Evolutionary conservation across 805 yeast genomes (phyloP), one percentile per base, ranked within the genome.

Genomic region (Saturnispora hagleri): DNA sequence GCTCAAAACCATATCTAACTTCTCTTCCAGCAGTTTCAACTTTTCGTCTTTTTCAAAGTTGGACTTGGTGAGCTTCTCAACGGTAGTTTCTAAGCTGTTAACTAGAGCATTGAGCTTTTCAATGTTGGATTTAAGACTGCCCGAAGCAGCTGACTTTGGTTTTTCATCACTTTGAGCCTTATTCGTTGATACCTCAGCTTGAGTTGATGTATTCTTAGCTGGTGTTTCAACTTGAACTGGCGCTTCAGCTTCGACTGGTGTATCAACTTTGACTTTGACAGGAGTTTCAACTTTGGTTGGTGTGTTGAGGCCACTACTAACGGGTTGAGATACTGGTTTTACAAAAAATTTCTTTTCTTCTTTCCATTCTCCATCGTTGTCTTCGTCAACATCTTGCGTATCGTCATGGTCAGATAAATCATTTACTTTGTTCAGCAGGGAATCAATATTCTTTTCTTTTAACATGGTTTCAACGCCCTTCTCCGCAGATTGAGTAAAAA

Each of bases 61-160:
- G 4, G 82, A 71, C 17, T 72, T 70, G 8, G 74, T 70, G 53
- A 86, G 70, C 51, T 67, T 73, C 10, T 71, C 60, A 44, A 86
- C 76, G 43, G 81, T 78, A 0, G 68, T 51, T 62, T 86, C 89
- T 46, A 86, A 72, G 28, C 73, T 70, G 3, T 71, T 69, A 20
- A 84, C 89, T 34, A 86, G 66, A 2, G 69, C 53, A 5, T 85
- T 79, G 51, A 86, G 70, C 56, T 77, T 82, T 57, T 84, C 91
- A 33, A 86, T 82, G 1, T 89, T 80, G 9, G 79, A 84, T 60
- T 84, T 84, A 54, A 86, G 72, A 0, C 89, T 85, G 33, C 85
- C 74, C 18, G 86, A 79, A 27, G 75, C 73, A 28, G 71, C 64
- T 20, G 48, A 54, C 56, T 46, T 58, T 49, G 41, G 51, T 17